Conservation (phyloP, 495 filamentous ascomycete genomes). For the Aspergillus coremiiformis region DNA sequence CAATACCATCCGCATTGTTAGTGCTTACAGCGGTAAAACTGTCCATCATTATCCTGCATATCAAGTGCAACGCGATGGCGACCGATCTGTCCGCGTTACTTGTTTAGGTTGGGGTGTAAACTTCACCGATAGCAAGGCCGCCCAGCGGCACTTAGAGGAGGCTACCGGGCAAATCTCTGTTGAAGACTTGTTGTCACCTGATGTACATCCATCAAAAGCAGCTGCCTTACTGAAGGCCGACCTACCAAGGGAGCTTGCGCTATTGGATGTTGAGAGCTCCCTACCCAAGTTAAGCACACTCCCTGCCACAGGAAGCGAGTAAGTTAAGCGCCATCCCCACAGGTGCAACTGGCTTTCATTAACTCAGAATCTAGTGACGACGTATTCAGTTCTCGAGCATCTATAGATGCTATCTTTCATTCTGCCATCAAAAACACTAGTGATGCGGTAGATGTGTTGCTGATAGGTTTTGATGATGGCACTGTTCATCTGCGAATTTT, state of each 20-base stretch:
- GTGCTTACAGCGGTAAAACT: constrained; percentile 68
- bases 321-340: constrained; percentile 9
- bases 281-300: constrained; percentile 73
- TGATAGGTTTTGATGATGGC: constrained; percentile 71
- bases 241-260: constrained; percentile 68
- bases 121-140: constrained; percentile 48
- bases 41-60: constrained; percentile 56
- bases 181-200: constrained; percentile 37
- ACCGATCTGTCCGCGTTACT: constrained; percentile 38
- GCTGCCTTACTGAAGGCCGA: constrained; percentile 44
- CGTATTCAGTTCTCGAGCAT: constrained; percentile 61
- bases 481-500: constrained; percentile 80
- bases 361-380: constrained; percentile 47
- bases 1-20: constrained; percentile 60
- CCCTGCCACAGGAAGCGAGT: constrained; percentile 45
- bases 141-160: constrained; percentile 36
- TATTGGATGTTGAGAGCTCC: constrained; percentile 71
- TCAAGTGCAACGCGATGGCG: constrained; percentile 18
- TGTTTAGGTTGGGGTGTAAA: constrained; percentile 71
- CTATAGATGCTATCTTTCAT: constrained; percentile 64
- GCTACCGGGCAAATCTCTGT: constrained; percentile 33
- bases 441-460: constrained; percentile 72
- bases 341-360: background rate
- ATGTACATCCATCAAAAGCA: constrained; percentile 32
- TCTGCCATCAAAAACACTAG: constrained; percentile 52